Evolutionary conservation across 2,329 filamentous ascomycete species (phyloP).

Genomic region (Fusarium beomiforme): DNA sequence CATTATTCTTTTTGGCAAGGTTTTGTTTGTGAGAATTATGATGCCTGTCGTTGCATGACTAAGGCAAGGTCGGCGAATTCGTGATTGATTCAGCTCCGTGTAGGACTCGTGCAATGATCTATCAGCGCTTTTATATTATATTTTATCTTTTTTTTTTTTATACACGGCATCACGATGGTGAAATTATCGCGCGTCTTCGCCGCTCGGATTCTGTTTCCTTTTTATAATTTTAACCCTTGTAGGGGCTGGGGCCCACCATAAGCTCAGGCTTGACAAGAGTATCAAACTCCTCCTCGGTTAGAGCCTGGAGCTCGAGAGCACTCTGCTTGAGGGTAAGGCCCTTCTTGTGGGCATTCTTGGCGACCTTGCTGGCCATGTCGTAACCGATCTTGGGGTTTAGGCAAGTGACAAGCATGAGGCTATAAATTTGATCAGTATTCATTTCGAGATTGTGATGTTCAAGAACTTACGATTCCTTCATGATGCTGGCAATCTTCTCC

Average conservation of each 20-base stretch:
- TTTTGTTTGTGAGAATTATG: background rate
- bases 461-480: constrained; percentile 87
- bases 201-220: background rate
- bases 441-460: background rate
- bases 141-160: constrained; percentile 6
- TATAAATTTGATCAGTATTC: constrained; percentile 49
- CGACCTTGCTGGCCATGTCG: constrained; percentile 96
- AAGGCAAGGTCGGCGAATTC: background rate
- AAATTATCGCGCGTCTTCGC: background rate
- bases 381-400: constrained; percentile 97
- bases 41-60: background rate
- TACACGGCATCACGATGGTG: constrained; percentile 10
- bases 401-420: constrained; percentile 97
- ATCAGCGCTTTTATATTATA: constrained; percentile 4
- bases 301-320: constrained; percentile 90
- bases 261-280: constrained; percentile 89
- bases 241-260: constrained; percentile 85
- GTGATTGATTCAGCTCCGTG: background rate
- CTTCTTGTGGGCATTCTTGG: constrained; percentile 99
- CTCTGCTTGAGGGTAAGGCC: constrained; percentile 92
- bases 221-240: constrained; percentile 54
- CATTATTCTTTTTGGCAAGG: background rate
- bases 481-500: constrained; percentile 86
- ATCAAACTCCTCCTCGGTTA: constrained; percentile 91
- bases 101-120: background rate